phyloP scores from a whole-genome alignment of 805 yeast genomes.

The Scheffersomyces amazonensis region DNA sequence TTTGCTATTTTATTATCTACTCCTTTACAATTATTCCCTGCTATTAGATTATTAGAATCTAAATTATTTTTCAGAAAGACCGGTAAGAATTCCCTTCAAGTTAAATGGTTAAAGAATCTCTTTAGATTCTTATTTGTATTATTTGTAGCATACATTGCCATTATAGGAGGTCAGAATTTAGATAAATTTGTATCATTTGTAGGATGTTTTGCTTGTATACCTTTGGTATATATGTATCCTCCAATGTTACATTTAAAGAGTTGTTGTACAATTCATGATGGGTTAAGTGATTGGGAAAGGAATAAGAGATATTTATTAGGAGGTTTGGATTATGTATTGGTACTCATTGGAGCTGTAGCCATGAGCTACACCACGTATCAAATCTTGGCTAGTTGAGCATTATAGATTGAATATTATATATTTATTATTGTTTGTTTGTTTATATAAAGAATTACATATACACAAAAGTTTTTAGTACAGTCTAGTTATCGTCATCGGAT shows the following conservation, averaged over 20 bases:
- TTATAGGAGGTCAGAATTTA: slow-evolving; percentile 64
- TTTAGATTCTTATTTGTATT: slow-evolving; percentile 55
- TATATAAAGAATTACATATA: slow-evolving; percentile 5
- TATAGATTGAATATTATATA: slow-evolving; percentile 1
- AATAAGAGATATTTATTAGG: slow-evolving; percentile 37
- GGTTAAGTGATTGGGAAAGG: slow-evolving; percentile 12
- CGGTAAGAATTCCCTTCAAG: slow-evolving; percentile 51
- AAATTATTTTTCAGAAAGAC: slow-evolving; percentile 48
- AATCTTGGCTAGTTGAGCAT: slow-evolving; percentile 26
- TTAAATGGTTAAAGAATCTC: slow-evolving; percentile 67
- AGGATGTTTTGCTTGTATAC: slow-evolving; percentile 84
- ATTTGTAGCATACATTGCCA: slow-evolving; percentile 55
- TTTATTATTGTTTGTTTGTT: background rate
- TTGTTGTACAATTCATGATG: slow-evolving; percentile 31
- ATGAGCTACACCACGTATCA: slow-evolving; percentile 69
- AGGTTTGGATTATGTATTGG: slow-evolving; percentile 45
- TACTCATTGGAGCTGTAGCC: slow-evolving; percentile 55
- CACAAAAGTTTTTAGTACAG: slow-evolving; percentile 5
- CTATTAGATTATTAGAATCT: slow-evolving; percentile 68
- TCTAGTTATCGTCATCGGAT: background rate
- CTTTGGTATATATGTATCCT: slow-evolving; percentile 82
- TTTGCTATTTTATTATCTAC: slow-evolving; percentile 73
- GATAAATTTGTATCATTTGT: slow-evolving; percentile 77
- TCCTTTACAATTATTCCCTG: slow-evolving; percentile 80
- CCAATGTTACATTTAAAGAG: slow-evolving; percentile 68